Percentiles rank a stretch among this genome's conserved stretches.
These are phyloP conservation scores for Salix udensis DNA, from an alignment of 345 rosid genomes.

Conservation along the genomic window DNA sequence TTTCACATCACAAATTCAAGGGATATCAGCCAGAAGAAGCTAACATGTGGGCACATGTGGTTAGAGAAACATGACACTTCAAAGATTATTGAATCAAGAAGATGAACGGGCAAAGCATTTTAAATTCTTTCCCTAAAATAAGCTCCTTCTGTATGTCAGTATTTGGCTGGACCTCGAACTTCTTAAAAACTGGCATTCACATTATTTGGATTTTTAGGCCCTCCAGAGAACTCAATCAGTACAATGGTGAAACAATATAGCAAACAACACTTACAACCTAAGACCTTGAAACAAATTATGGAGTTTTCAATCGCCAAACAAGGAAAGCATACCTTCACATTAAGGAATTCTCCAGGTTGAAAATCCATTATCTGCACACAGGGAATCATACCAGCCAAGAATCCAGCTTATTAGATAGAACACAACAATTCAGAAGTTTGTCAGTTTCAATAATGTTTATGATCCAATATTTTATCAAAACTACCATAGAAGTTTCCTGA, in stretches of 20 bases:
- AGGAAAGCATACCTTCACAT: constrained; percentile 60
- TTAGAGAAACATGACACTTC: neutral
- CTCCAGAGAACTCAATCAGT: neutral
- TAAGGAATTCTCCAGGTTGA: constrained; percentile 88
- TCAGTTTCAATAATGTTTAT: neutral
- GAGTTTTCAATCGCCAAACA: constrained; percentile 8
- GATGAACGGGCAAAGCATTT: neutral
- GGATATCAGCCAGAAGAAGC: neutral
- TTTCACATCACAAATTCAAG: neutral
- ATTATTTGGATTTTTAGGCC: neutral
- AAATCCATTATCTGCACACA: constrained; percentile 81
- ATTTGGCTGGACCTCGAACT: neutral
- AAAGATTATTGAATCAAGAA: neutral
- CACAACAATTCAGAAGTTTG: neutral
- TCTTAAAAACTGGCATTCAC: neutral
- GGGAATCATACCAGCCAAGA: constrained; percentile 1
- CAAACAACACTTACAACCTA: neutral
- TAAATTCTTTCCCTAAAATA: neutral
- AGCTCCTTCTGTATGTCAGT: neutral
- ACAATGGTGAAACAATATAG: neutral
- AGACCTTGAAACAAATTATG: constrained; percentile 7
- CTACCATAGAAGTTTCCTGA: neutral
- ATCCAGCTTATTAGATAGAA: neutral
- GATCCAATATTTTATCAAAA: neutral
- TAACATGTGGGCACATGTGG: neutral